A percentile compares a stretch with the other conserved stretches of the same genome.
These are phyloP conservation scores for Solanum raphanifolium DNA, from an alignment of 257 asterid species.

Conservation along the genomic window DNA sequence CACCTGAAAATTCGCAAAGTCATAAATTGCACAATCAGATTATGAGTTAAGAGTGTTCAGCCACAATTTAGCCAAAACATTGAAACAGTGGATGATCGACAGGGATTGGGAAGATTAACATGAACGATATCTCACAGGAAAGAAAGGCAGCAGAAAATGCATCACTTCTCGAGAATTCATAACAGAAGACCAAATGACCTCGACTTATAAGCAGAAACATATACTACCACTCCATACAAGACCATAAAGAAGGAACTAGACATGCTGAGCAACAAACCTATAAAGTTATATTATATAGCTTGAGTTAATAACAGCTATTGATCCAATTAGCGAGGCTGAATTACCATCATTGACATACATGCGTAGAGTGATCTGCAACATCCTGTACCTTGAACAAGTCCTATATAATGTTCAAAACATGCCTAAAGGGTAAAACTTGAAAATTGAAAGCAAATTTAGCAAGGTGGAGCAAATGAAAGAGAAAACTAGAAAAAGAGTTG, in stretches of 20 bases:
- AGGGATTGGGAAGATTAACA: background rate
- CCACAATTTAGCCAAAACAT: background rate
- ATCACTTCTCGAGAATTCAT: background rate
- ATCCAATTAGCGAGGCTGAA: background rate
- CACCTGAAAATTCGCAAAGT: slow-evolving; percentile 43
- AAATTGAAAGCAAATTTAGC: background rate
- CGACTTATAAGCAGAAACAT: background rate
- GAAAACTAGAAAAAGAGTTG: background rate
- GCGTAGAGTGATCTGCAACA: background rate
- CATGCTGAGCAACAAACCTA: background rate
- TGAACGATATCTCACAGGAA: background rate
- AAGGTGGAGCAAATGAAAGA: background rate
- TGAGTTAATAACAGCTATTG: background rate
- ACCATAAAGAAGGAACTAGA: background rate
- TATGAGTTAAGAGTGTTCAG: background rate
- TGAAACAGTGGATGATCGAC: background rate
- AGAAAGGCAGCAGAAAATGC: background rate
- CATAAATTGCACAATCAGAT: background rate
- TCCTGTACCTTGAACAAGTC: background rate
- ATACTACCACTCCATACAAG: background rate
- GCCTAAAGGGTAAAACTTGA: background rate
- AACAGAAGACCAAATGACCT: background rate
- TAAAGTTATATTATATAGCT: background rate
- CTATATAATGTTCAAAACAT: background rate
- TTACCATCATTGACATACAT: background rate